Conservation (phyloP, 768 basidiomycete species). For the Kondoa malvinella region DNA sequence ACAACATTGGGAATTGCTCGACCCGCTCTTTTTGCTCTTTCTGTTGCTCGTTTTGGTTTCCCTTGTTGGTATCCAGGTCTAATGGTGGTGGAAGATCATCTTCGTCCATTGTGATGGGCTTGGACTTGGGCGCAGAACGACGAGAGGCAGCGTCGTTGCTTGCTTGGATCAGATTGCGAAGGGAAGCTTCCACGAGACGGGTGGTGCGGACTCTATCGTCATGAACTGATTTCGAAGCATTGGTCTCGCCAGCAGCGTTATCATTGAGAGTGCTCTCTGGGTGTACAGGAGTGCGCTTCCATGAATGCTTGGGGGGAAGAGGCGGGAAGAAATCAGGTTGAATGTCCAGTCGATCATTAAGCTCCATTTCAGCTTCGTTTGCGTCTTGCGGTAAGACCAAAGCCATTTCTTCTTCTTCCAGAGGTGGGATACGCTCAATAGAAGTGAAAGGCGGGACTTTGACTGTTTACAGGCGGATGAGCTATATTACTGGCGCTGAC, state of each 20-base stretch:
- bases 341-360: conserved; percentile 2
- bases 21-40: background rate
- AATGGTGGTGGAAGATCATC: background rate
- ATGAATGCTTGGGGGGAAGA: conserved; percentile 16
- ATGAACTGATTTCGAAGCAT: conserved; percentile 6
- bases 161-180: conserved; percentile 13
- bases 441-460: background rate
- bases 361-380: background rate
- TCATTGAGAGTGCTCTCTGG: conserved; percentile 7
- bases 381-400: background rate
- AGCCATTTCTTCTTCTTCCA: background rate
- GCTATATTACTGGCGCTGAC: background rate
- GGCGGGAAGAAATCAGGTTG: conserved; percentile 13
- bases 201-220: conserved; percentile 15
- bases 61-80: background rate
- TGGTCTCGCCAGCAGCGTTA: conserved; percentile 3
- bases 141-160: conserved; percentile 2
- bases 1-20: background rate
- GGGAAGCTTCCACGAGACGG: conserved; percentile 16
- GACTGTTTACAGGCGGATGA: background rate
- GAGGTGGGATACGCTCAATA: background rate
- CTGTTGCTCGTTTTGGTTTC: background rate
- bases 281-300: conserved; percentile 16
- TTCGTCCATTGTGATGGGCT: background rate
- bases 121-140: background rate